Conservation (phyloP, 306 rosid genomes). For the barrel medic (Medicago truncatula) region MtrunA17r5.0-ANR NC_053049.1:31983501-31984000, state of each 20-base stretch:
- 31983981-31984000: slow-evolving; percentile 26
- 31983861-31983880: slow-evolving; percentile 26
- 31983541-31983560: slow-evolving; percentile 74
- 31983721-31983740: slow-evolving; percentile 23
- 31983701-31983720: slow-evolving; percentile 37
- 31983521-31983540: slow-evolving; percentile 85
- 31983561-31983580: slow-evolving; percentile 89
- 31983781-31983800: background rate
- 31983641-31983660: slow-evolving; percentile 97
- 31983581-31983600: slow-evolving; percentile 89
- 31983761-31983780: slow-evolving; percentile 19
- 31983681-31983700: slow-evolving; percentile 94
- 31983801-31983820: slow-evolving; percentile 20
- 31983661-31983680: slow-evolving; percentile 84
- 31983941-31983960: slow-evolving; percentile 22
- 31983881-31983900: slow-evolving; percentile 24
- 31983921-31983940: slow-evolving; percentile 6
- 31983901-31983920: slow-evolving; percentile 16
- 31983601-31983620: slow-evolving; percentile 92
- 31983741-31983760: slow-evolving; percentile 11
- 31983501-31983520: slow-evolving; percentile 84
- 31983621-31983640: slow-evolving; percentile 95
- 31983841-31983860: background rate
- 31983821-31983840: no score
- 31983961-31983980: slow-evolving; percentile 24